These are phyloP conservation scores for Candida xiaguanensis DNA, from an alignment of 805 yeast species.

Conservation along the genomic window DNA sequence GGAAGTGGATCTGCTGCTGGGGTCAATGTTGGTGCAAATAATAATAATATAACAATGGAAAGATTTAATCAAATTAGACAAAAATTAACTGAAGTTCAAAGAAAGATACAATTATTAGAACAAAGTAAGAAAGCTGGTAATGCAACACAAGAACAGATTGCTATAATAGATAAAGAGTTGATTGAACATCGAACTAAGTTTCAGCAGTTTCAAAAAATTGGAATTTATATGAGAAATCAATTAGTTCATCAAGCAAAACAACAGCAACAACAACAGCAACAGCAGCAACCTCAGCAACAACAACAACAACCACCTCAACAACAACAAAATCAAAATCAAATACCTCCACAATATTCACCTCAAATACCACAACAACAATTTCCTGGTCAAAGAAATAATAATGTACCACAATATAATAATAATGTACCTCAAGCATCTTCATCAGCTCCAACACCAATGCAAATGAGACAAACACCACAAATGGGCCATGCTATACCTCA, in stretches of 20 bases:
- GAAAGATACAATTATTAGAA: slow-evolving; percentile 48
- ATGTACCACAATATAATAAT: slow-evolving; percentile 6
- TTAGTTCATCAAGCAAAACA: slow-evolving; percentile 29
- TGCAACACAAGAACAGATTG: slow-evolving; percentile 42
- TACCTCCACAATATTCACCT: slow-evolving; percentile 1
- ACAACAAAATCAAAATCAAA: slow-evolving; percentile 4
- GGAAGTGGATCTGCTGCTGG: slow-evolving; percentile 5
- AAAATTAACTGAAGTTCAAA: slow-evolving; percentile 46
- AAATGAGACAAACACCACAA: slow-evolving; percentile 11
- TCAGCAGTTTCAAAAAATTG: slow-evolving; percentile 49
- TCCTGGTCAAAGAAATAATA: slow-evolving; percentile 1
- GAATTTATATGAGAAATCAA: slow-evolving; percentile 43
- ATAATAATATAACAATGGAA: slow-evolving; percentile 30
- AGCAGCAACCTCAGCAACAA: slow-evolving; percentile 6
- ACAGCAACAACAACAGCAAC: slow-evolving; percentile 10
- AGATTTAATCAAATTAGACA: slow-evolving; percentile 42
- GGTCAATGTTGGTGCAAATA: slow-evolving; percentile 4
- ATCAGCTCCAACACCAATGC: slow-evolving; percentile 11
- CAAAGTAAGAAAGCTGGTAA: slow-evolving; percentile 43
- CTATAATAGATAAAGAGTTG: slow-evolving; percentile 47
- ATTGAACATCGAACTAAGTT: slow-evolving; percentile 43
- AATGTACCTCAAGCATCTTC: slow-evolving; percentile 7
- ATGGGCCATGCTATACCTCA: slow-evolving; percentile 4
- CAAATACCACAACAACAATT: slow-evolving; percentile 9
- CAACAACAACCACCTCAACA: slow-evolving; percentile 5